Evolutionary conservation across 208 protist species (phyloP).

Genomic region (Leishmania major): DNA sequence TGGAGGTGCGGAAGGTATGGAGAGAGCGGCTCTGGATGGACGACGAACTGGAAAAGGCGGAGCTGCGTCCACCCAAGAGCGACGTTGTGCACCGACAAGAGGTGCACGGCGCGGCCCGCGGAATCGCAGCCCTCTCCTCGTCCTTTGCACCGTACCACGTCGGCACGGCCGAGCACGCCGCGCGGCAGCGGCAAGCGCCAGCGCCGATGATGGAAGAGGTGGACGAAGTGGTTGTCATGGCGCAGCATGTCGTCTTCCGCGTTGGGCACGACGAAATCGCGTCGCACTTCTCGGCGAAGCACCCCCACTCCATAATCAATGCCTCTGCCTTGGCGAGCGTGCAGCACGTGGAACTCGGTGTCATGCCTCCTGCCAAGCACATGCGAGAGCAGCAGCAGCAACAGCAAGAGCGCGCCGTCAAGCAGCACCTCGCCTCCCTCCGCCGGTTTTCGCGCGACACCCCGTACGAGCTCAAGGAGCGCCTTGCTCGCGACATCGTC

Average conservation of each 20-base stretch:
- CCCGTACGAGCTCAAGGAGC: conserved; percentile 7
- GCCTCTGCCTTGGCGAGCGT: conserved; percentile 44
- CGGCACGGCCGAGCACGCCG: not conserved
- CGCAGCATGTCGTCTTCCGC: conserved; percentile 62
- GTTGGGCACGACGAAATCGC: conserved; percentile 4
- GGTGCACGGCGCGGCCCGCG: not conserved
- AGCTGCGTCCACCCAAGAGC: not conserved
- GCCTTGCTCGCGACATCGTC: conserved; percentile 19
- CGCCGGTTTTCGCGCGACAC: conserved; percentile 28
- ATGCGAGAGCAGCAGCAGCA: conserved; percentile 11
- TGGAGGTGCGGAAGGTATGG: conserved; percentile 21
- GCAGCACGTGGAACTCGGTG: conserved; percentile 35
- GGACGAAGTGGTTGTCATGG: conserved; percentile 36
- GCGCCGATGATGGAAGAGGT: conserved; percentile 20
- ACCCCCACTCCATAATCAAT: conserved; percentile 53
- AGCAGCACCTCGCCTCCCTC: conserved; percentile 34
- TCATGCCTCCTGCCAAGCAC: conserved; percentile 34
- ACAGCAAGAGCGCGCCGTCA: conserved; percentile 35
- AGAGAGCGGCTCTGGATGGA: conserved; percentile 23
- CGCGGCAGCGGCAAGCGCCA: not conserved
- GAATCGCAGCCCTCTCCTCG: conserved; percentile 2
- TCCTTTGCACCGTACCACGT: not conserved
- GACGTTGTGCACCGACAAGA: not conserved
- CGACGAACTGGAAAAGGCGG: conserved; percentile 16
- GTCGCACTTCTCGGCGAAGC: conserved; percentile 38